Evolutionary conservation across 2,329 filamentous ascomycete genomes (phyloP).

Genomic region (Aspergillus chevalieri): DNA sequence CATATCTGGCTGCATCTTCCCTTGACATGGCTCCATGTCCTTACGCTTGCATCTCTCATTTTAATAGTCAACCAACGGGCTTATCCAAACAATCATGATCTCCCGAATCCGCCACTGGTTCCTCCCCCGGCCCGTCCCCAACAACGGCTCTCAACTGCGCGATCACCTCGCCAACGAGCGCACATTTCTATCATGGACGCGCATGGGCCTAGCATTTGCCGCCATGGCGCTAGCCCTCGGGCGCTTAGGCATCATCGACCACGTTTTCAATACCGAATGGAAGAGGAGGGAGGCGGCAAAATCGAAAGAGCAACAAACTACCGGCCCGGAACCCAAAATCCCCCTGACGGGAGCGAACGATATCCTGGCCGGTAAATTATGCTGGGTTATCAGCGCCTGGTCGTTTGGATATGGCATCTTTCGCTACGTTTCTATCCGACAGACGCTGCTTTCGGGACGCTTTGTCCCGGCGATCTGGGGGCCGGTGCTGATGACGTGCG

Average conservation of each 20-base stretch:
- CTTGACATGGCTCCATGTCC: not conserved
- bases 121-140: conserved; percentile 19
- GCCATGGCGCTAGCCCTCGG: conserved; percentile 26
- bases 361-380: conserved; percentile 13
- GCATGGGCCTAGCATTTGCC: conserved; percentile 27
- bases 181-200: conserved; percentile 29
- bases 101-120: conserved; percentile 16
- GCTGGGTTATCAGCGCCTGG: conserved; percentile 21
- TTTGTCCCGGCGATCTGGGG: conserved; percentile 28
- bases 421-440: conserved; percentile 20
- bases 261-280: conserved; percentile 13
- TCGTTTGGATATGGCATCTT: conserved; percentile 24
- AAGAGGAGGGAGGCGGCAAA: not conserved
- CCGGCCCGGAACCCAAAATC: not conserved
- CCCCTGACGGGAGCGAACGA: not conserved
- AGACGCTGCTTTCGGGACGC: conserved; percentile 17
- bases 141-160: conserved; percentile 25
- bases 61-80: not conserved
- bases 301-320: not conserved
- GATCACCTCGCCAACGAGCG: conserved; percentile 30
- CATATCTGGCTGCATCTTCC: too few species aligned
- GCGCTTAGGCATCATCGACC: conserved; percentile 22
- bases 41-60: not conserved
- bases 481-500: conserved; percentile 22
- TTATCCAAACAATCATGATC: conserved; percentile 1